Evolutionary conservation across 2,329 filamentous ascomycete genomes (phyloP), one percentile per base, ranked within the genome.

Genomic region (Purpureocillium takamizusanense): DNA sequence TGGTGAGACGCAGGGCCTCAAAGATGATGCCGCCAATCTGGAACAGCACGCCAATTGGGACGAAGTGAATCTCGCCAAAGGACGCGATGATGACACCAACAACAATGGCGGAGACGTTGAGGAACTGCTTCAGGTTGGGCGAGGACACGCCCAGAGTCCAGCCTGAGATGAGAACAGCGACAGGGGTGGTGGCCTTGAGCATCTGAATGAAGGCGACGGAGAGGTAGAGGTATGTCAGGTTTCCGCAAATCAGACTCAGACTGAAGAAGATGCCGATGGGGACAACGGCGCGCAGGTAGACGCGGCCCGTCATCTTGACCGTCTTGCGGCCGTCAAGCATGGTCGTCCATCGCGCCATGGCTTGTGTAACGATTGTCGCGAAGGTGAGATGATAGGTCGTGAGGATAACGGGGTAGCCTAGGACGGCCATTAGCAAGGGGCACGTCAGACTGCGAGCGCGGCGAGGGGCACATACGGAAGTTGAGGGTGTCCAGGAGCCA

Each of bases 191-290:
- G 49, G 92, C 92, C 84, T 97, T 97, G 63, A 97, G 81, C 90
- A 97, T 97, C 73, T 97, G 90, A 56, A 97, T 97, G 64, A 97
- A 97, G 43, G 90, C 85, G 42, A 97, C 90, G 50, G 84, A 92
- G 44, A 97, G 78, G 65, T 95, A 95, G 39, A 95, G 77, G 60
- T 97, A 97, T 52, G 90, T 88, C 65, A 94, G 67, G 70, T 97
- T 97, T 57, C 89, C 88, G 65, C 88, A 95, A 60, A 97, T 95
- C 70, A 97, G 75, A 65, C 84, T 92, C 70, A 95, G 70, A 60
- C 85, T 92, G 79, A 95, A 97, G 70, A 95, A 94, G 59, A 95
- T 66, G 49, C 90, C 90, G 54, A 97, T 95, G 40, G 90, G 90
- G 29, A 95, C 82, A 51, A 97, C 95, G 33, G 89, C 88, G 51